Percentiles rank a stretch among this genome's conserved stretches.
Evolutionary conservation across 2,329 filamentous ascomycete species (phyloP).

Genomic region (Juglanconis oblonga): DNA sequence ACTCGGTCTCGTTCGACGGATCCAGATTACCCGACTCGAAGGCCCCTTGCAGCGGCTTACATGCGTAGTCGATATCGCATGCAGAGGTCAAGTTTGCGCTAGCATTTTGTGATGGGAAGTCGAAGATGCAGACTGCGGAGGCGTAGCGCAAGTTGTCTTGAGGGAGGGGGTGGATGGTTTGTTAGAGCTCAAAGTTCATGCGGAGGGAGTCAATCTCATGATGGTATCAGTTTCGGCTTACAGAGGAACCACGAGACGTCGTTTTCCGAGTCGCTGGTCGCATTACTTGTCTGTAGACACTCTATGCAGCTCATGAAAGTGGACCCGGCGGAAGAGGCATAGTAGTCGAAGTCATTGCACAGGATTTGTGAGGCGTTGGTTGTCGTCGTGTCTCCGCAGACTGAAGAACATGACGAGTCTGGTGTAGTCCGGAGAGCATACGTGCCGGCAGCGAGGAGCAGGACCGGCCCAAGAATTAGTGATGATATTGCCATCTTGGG

Average conservation of each 20-base stretch:
- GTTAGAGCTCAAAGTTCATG: constrained; percentile 18
- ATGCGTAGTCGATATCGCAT: constrained; percentile 41
- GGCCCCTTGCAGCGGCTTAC: constrained; percentile 36
- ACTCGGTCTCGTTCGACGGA: constrained; percentile 33
- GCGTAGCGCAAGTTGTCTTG: constrained; percentile 50
- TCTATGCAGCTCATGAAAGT: constrained; percentile 45
- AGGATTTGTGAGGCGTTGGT: constrained; percentile 46
- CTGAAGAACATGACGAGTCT: constrained; percentile 46
- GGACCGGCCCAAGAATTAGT: not conserved
- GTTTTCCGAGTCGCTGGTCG: constrained; percentile 34
- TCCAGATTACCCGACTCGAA: constrained; percentile 34
- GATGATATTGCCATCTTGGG: constrained; percentile 6
- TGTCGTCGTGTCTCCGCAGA: constrained; percentile 44
- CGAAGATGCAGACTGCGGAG: constrained; percentile 45
- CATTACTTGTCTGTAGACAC: constrained; percentile 45
- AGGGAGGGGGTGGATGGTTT: not conserved
- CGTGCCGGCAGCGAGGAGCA: constrained; percentile 19
- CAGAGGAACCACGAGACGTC: constrained; percentile 47
- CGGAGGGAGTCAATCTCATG: not conserved
- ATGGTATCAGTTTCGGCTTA: constrained; percentile 29
- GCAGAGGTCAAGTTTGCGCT: constrained; percentile 34
- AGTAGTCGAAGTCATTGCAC: constrained; percentile 41
- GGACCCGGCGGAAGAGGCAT: constrained; percentile 34
- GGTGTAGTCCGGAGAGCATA: constrained; percentile 45
- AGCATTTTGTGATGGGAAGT: constrained; percentile 29